Conservation (phyloP, 352 stramenopile genomes). For the Phytophthora rubi region DNA sequence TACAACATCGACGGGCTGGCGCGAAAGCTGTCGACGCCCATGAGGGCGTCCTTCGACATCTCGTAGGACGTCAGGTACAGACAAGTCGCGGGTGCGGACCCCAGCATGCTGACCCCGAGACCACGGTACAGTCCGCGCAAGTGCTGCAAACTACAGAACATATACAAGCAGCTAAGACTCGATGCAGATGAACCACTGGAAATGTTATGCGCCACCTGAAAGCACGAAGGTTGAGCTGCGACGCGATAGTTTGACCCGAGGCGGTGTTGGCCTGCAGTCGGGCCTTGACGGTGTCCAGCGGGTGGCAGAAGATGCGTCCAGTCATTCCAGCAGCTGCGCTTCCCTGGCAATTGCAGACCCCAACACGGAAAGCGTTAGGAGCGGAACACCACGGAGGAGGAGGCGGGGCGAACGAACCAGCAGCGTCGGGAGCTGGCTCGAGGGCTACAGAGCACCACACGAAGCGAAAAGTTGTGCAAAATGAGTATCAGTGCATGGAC, state of each 20-base stretch:
- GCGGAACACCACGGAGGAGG: not conserved
- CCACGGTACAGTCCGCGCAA: constrained; percentile 94
- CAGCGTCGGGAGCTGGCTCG: constrained; percentile 64
- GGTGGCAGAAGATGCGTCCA: constrained; percentile 89
- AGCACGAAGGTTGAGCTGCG: constrained; percentile 49
- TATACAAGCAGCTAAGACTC: no score
- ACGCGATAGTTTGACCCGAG: constrained; percentile 45
- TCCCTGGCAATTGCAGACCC: constrained; percentile 38
- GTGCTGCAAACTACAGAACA: constrained; percentile 41
- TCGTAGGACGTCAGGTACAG: constrained; percentile 98
- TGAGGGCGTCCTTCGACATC: constrained; percentile 70
- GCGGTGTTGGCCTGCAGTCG: constrained; percentile 69
- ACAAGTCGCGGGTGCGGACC: constrained; percentile 95
- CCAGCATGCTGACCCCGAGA: constrained; percentile 94
- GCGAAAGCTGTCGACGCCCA: constrained; percentile 49
- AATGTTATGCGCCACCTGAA: constrained; percentile 40
- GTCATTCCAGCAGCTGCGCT: constrained; percentile 88
- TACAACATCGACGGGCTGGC: constrained; percentile 68
- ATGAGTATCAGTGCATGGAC: not conserved
- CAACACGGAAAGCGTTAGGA: not conserved
- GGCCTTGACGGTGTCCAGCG: constrained; percentile 93
- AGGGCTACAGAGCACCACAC: constrained; percentile 28
- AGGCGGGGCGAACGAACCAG: constrained; percentile 37
- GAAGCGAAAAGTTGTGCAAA: constrained; percentile 8
- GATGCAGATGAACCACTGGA: no score